These are phyloP conservation scores for Ophiostoma piceae DNA, from an alignment of 2,329 filamentous ascomycete genomes.

Conservation along the genomic window DNA sequence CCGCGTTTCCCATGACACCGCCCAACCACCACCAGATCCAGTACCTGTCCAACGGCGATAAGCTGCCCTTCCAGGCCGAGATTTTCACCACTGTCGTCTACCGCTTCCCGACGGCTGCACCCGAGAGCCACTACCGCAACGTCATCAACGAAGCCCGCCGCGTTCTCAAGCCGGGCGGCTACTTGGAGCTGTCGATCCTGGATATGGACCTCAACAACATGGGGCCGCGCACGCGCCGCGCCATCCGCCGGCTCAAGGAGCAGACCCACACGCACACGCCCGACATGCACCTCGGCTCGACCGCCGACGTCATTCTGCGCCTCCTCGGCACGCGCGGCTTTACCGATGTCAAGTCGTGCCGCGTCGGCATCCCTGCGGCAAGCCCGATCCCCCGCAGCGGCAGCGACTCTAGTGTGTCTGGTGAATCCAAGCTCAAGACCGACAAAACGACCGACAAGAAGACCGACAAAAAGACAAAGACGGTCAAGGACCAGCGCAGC, in stretches of 20 bases:
- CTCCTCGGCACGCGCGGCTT: constrained; percentile 66
- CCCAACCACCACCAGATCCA: constrained; percentile 72
- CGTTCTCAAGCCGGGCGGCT: constrained; percentile 71
- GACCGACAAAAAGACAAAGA: constrained; percentile 32
- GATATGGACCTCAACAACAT: constrained; percentile 80
- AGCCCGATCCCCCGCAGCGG: constrained; percentile 39
- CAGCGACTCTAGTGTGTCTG: neutral
- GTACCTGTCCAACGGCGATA: constrained; percentile 56
- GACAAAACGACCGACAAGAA: neutral
- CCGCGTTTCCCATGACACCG: constrained; percentile 39
- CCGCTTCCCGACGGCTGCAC: constrained; percentile 66
- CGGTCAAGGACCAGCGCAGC: constrained; percentile 44
- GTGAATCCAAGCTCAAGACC: neutral
- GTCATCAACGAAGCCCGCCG: constrained; percentile 70
- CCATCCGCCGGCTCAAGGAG: constrained; percentile 67
- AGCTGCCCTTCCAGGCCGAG: constrained; percentile 69
- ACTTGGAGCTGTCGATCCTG: constrained; percentile 71
- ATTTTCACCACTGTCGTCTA: constrained; percentile 73
- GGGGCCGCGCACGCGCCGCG: constrained; percentile 64
- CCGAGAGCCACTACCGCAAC: constrained; percentile 63
- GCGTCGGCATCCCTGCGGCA: constrained; percentile 71
- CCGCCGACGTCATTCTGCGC: constrained; percentile 57
- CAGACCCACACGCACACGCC: constrained; percentile 57
- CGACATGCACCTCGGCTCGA: constrained; percentile 55
- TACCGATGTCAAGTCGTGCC: constrained; percentile 65